These are phyloP conservation scores for Eucalyptus decipiens DNA, from an alignment of 345 rosid species.

Conservation along the genomic window DNA sequence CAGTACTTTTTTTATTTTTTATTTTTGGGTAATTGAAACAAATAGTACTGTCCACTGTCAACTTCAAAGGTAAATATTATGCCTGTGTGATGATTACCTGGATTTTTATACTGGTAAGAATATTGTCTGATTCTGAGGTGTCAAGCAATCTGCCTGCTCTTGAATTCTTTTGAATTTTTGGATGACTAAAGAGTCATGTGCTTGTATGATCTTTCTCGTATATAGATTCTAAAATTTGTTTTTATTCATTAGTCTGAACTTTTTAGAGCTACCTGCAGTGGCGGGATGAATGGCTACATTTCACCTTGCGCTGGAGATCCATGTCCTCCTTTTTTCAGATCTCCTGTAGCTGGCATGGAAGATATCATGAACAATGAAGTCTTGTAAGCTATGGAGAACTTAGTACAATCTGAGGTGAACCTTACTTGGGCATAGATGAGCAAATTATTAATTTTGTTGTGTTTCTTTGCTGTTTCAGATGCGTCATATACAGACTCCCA, in stretches of 20 bases:
- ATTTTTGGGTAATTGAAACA: background rate
- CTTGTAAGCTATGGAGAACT: slow-evolving; percentile 41
- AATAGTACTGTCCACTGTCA: background rate
- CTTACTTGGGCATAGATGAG: background rate
- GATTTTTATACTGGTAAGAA: background rate
- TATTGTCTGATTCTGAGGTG: background rate
- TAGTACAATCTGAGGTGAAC: background rate
- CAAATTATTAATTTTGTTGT: background rate
- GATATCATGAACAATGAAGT: slow-evolving; percentile 83
- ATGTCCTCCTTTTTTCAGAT: slow-evolving; percentile 65
- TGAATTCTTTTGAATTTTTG: background rate
- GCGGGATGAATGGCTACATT: slow-evolving; percentile 92
- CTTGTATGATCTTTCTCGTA: background rate
- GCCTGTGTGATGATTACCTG: background rate
- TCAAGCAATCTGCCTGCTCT: background rate
- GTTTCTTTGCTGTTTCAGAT: slow-evolving; percentile 28
- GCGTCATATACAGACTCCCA: slow-evolving; percentile 77
- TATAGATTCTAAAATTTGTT: background rate
- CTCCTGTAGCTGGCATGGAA: slow-evolving; percentile 74
- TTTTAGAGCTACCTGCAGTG: slow-evolving; percentile 57
- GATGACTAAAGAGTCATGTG: background rate
- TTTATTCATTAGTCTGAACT: slow-evolving; percentile 19
- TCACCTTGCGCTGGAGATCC: slow-evolving; percentile 70
- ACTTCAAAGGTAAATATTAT: background rate
- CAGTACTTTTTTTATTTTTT: background rate